phyloP scores from a whole-genome alignment of 2,329 filamentous ascomycete genomes.

The Penicillium freii region DNA sequence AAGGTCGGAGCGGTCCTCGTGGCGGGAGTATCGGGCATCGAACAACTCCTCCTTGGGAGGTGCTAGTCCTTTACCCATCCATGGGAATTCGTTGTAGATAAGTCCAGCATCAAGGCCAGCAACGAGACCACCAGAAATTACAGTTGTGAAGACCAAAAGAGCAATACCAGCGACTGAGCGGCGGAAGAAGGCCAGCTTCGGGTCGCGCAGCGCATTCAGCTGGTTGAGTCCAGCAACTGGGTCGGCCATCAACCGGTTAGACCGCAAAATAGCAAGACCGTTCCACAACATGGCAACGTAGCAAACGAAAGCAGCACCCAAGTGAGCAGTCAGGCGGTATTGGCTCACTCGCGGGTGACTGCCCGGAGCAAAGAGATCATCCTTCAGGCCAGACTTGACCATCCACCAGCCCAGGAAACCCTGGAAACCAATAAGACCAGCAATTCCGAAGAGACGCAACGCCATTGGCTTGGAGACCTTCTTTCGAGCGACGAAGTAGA shows the following conservation, averaged over 20 bases:
- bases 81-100: conserved; percentile 98
- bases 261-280: conserved; percentile 78
- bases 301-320: conserved; percentile 86
- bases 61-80: conserved; percentile 81
- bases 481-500: conserved; percentile 81
- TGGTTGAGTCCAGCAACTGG: conserved; percentile 61
- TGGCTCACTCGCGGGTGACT: conserved; percentile 90
- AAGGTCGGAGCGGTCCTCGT: conserved; percentile 73
- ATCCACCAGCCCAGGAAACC: conserved; percentile 99
- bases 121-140: conserved; percentile 90
- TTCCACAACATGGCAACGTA: conserved; percentile 94
- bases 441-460: conserved; percentile 74
- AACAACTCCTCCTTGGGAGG: conserved; percentile 82
- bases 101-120: conserved; percentile 93
- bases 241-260: conserved; percentile 67
- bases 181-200: conserved; percentile 70
- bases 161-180: conserved; percentile 69
- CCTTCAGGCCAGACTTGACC: conserved; percentile 94
- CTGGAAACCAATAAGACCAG: conserved; percentile 87
- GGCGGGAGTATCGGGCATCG: conserved; percentile 79
- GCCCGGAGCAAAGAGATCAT: conserved; percentile 89
- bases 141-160: conserved; percentile 78
- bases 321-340: conserved; percentile 85
- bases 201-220: conserved; percentile 62
- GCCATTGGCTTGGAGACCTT: conserved; percentile 78